phyloP scores from a whole-genome alignment of 2,329 filamentous ascomycete genomes.

The Diaporthe caulivora region DNA sequence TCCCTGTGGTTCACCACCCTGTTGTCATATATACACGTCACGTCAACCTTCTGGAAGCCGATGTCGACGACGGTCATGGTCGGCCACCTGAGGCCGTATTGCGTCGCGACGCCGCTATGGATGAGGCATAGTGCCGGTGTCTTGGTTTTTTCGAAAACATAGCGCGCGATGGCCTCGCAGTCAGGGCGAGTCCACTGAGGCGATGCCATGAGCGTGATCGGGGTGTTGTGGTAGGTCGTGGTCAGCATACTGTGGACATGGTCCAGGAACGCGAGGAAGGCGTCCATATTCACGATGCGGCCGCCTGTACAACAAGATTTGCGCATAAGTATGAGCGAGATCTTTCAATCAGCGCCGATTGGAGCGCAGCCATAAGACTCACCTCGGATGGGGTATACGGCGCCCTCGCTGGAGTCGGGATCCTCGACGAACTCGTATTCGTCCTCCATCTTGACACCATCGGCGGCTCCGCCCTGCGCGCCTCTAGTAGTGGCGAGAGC shows the following conservation, averaged over 20 bases:
- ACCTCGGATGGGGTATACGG: constrained; percentile 85
- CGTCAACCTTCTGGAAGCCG: constrained; percentile 90
- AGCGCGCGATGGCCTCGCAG: constrained; percentile 88
- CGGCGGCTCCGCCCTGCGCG: constrained; percentile 46
- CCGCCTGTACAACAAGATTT: constrained; percentile 65
- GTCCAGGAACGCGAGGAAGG: constrained; percentile 92
- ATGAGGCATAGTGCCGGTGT: constrained; percentile 92
- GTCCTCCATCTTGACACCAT: constrained; percentile 65
- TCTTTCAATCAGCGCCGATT: neutral
- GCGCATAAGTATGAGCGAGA: constrained; percentile 4
- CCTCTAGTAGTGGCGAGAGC: constrained; percentile 39
- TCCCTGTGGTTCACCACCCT: constrained; percentile 76
- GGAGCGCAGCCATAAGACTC: constrained; percentile 41
- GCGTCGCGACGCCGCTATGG: constrained; percentile 87
- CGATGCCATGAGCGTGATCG: constrained; percentile 89
- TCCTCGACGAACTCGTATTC: constrained; percentile 86
- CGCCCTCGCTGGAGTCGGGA: constrained; percentile 86
- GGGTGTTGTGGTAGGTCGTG: constrained; percentile 95
- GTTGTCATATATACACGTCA: constrained; percentile 90
- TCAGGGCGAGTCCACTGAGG: constrained; percentile 92
- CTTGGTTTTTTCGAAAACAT: constrained; percentile 97
- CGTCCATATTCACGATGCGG: constrained; percentile 88
- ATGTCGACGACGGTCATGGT: constrained; percentile 92
- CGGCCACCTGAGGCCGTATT: constrained; percentile 82
- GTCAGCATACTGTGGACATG: constrained; percentile 92